Evolutionary conservation across 1,139 yeast genomes (phyloP).

Genomic region (Pichia terricola): DNA sequence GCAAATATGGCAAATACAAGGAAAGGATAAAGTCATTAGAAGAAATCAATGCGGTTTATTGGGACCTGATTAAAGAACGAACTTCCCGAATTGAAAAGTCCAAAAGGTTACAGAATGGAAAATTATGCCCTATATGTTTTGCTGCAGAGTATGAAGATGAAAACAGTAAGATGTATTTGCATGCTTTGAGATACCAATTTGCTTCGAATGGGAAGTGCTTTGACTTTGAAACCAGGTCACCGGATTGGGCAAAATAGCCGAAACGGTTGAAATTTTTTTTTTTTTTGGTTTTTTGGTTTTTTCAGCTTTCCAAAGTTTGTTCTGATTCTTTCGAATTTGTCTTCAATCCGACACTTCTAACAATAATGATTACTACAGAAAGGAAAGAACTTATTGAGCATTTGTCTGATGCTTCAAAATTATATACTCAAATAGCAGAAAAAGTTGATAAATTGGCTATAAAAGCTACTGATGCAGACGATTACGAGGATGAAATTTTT

Average conservation of each 20-base stretch:
- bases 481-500: too few species aligned
- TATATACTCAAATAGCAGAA: too few species aligned
- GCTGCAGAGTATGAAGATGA: slow-evolving; percentile 30
- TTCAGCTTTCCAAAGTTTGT: too few species aligned
- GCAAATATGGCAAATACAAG: slow-evolving; percentile 7
- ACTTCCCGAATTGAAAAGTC: slow-evolving; percentile 3
- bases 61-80: slow-evolving; percentile 9
- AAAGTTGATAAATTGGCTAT: too few species aligned
- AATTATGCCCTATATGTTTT: slow-evolving; percentile 36
- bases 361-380: too few species aligned
- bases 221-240: neutral
- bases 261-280: neutral
- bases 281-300: neutral
- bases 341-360: too few species aligned
- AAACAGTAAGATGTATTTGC: slow-evolving; percentile 41
- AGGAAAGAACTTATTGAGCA: too few species aligned
- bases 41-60: slow-evolving; percentile 8
- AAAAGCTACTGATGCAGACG: too few species aligned
- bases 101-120: slow-evolving; percentile 7
- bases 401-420: too few species aligned
- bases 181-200: slow-evolving; percentile 35
- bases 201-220: neutral
- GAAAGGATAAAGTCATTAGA: slow-evolving; percentile 3
- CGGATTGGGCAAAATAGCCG: neutral
- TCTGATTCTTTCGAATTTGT: too few species aligned